Percentiles rank a stretch among this genome's conserved stretches.
Evolutionary conservation across 139 green algal species (phyloP).

Genomic region (Zygnema cylindricum): DNA sequence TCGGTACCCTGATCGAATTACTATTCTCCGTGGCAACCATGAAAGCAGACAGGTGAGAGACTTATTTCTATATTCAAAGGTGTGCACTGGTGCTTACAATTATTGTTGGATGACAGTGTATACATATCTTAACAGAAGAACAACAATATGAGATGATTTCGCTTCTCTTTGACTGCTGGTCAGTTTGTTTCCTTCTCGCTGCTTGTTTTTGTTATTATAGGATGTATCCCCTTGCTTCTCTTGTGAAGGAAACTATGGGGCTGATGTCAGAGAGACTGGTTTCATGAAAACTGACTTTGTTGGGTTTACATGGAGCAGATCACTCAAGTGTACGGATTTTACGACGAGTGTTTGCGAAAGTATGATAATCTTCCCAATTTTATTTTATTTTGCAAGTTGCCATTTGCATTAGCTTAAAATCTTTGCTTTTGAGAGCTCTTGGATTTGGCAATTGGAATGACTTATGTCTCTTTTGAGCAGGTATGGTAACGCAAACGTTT

Average conservation of each 20-base stretch:
- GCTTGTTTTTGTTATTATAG: no score
- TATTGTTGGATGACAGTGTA: no score
- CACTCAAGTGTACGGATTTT: constrained; percentile 85
- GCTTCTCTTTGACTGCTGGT: no score
- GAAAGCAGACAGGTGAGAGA: constrained; percentile 91
- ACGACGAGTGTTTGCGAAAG: constrained; percentile 99
- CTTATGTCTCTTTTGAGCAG: not conserved
- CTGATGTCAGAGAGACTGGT: no score
- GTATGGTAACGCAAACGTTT: constrained; percentile 96
- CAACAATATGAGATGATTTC: no score
- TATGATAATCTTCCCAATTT: constrained; percentile 70
- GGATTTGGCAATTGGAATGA: not conserved
- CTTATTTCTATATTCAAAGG: no score
- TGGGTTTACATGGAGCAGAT: no score
- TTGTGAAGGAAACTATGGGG: no score
- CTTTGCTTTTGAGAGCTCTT: not conserved
- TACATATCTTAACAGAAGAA: no score
- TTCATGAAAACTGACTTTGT: no score
- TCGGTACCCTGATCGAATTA: constrained; percentile 93
- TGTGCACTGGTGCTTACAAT: no score
- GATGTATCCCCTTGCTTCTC: no score
- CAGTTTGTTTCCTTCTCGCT: not conserved
- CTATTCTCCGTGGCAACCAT: constrained; percentile 97
- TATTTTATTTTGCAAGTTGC: not conserved
- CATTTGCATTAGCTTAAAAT: not conserved